Evolutionary conservation across 208 protist species (phyloP).

Genomic region (Trypanosoma avium): DNA sequence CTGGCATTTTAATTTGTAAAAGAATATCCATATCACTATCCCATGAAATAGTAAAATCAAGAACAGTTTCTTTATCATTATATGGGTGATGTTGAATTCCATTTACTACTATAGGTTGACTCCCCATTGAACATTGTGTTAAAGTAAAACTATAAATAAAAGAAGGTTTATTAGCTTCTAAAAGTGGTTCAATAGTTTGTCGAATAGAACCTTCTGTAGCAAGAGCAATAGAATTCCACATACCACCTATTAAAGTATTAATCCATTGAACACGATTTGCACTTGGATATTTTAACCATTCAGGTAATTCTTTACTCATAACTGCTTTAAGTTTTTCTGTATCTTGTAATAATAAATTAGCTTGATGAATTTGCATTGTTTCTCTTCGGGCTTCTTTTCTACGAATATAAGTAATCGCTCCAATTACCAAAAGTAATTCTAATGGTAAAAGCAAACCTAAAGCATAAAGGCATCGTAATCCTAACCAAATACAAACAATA

Average conservation of each 20-base stretch:
- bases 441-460: constrained; percentile 60
- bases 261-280: constrained; percentile 66
- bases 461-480: constrained; percentile 44
- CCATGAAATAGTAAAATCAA: constrained; percentile 74
- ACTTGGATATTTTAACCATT: constrained; percentile 74
- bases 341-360: constrained; percentile 39
- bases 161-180: constrained; percentile 51
- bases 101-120: constrained; percentile 50
- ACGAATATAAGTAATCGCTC: constrained; percentile 41
- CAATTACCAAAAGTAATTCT: constrained; percentile 52
- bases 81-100: constrained; percentile 64
- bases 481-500: constrained; percentile 39
- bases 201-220: constrained; percentile 53
- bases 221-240: constrained; percentile 61
- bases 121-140: constrained; percentile 48
- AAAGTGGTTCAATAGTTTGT: constrained; percentile 36
- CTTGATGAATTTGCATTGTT: constrained; percentile 32
- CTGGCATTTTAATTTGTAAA: constrained; percentile 55
- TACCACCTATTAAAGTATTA: constrained; percentile 47
- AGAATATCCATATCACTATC: constrained; percentile 63
- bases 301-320: constrained; percentile 56
- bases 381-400: constrained; percentile 32
- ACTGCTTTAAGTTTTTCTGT: constrained; percentile 41
- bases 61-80: constrained; percentile 45
- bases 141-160: constrained; percentile 55